Evolutionary conservation across 306 rosid species (phyloP).

Genomic region (Ceratonia siliqua): DNA sequence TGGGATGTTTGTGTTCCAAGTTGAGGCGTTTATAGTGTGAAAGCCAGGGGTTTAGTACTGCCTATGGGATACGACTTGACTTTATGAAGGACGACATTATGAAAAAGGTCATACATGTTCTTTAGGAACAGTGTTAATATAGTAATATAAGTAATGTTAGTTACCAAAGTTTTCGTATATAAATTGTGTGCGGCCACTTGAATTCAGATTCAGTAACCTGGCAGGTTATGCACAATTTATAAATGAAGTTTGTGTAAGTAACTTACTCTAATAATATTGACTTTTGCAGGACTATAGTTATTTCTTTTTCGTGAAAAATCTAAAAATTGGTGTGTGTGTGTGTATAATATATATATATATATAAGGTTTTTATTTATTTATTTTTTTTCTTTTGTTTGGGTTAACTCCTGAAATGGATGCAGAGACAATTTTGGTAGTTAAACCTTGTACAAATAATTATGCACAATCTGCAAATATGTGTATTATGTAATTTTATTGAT

Average conservation of each 20-base stretch:
- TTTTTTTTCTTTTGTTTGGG: slow-evolving; percentile 18
- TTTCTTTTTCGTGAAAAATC: too few relatives aligned
- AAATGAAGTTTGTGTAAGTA: too few relatives aligned
- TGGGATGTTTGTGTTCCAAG: background rate
- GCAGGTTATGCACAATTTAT: too few relatives aligned
- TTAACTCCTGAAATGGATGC: slow-evolving; percentile 14
- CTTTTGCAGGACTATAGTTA: background rate
- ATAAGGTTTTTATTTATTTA: background rate
- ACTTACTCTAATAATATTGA: too few relatives aligned
- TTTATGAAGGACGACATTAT: background rate
- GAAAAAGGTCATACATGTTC: background rate
- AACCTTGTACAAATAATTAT: slow-evolving; percentile 4
- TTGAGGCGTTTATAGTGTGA: background rate
- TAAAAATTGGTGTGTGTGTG: too few relatives aligned
- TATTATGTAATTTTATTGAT: slow-evolving; percentile 20
- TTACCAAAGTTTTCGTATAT: too few relatives aligned
- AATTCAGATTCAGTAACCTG: too few relatives aligned
- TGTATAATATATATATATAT: background rate
- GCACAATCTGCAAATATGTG: background rate
- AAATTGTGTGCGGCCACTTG: too few relatives aligned
- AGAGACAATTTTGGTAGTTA: slow-evolving; percentile 24
- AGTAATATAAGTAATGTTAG: too few relatives aligned
- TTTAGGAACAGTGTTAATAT: background rate
- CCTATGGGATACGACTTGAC: background rate
- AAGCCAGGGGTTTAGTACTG: background rate